These are phyloP conservation scores for Hanseniaspora thailandica DNA, from an alignment of 805 yeast species.

Conservation along the genomic window DNA sequence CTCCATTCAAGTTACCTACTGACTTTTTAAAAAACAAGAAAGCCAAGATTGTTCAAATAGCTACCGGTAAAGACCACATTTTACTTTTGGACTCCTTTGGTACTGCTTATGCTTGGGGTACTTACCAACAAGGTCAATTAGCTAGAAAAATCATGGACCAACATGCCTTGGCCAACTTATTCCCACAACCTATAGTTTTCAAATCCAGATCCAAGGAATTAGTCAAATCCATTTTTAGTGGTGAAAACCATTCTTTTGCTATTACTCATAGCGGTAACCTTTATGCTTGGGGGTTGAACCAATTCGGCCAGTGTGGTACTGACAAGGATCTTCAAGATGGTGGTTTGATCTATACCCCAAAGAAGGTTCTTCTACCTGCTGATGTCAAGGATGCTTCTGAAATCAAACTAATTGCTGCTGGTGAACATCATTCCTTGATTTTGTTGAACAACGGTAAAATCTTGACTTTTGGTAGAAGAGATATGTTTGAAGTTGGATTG, in stretches of 20 bases:
- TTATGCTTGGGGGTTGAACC: conserved; percentile 89
- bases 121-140: conserved; percentile 84
- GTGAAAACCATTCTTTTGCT: conserved; percentile 95
- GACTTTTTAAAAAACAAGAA: conserved; percentile 33
- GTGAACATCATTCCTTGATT: conserved; percentile 88
- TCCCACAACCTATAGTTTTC: conserved; percentile 8
- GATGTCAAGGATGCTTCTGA: conserved; percentile 37
- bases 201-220: conserved; percentile 52
- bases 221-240: conserved; percentile 72
- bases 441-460: conserved; percentile 61
- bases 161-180: conserved; percentile 16
- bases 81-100: conserved; percentile 76
- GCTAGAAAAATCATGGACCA: conserved; percentile 79
- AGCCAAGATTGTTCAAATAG: conserved; percentile 65
- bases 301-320: conserved; percentile 90
- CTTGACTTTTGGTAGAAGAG: conserved; percentile 80
- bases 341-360: conserved; percentile 66
- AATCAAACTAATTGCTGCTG: conserved; percentile 59
- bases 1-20: conserved; percentile 48
- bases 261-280: conserved; percentile 60
- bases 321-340: conserved; percentile 74
- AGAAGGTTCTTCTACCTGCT: conserved; percentile 52
- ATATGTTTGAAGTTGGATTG: conserved; percentile 80
- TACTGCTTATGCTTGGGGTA: conserved; percentile 91
- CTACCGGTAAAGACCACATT: conserved; percentile 87